Evolutionary conservation across 768 basidiomycete genomes (phyloP).

Genomic region (Agrocybe praecox): DNA sequence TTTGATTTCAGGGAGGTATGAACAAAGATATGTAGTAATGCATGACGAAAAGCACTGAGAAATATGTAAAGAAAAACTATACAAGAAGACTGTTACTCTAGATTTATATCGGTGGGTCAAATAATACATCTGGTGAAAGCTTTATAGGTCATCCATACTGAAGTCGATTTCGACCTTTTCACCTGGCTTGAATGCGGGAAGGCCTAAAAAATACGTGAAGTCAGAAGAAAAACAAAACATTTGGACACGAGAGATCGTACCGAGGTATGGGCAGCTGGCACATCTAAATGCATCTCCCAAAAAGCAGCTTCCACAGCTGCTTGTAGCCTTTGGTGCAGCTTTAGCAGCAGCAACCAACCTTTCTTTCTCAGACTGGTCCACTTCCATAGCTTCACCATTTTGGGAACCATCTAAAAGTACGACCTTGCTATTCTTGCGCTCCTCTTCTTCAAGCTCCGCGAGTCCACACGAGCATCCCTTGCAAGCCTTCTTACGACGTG

Average conservation of each 20-base stretch:
- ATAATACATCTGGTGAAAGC: background rate
- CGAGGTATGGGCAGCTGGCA: conserved; percentile 92
- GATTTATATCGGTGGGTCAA: background rate
- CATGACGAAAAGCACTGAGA: background rate
- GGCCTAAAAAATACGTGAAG: conserved; percentile 50
- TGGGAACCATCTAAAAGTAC: conserved; percentile 70
- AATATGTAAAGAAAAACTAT: background rate
- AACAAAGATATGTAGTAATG: background rate
- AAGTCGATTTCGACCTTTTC: conserved; percentile 95
- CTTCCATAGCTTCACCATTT: conserved; percentile 59
- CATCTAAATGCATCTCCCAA: conserved; percentile 98
- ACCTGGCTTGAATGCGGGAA: conserved; percentile 97
- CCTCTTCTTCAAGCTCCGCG: conserved; percentile 89
- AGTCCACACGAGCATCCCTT: conserved; percentile 97
- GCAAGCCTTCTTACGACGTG: conserved; percentile 89
- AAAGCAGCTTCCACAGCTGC: conserved; percentile 97
- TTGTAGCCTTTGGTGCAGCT: conserved; percentile 84
- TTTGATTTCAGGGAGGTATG: background rate
- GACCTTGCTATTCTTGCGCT: conserved; percentile 59
- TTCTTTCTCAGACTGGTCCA: conserved; percentile 62
- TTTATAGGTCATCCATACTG: conserved; percentile 84
- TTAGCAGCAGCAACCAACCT: conserved; percentile 66
- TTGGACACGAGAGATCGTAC: conserved; percentile 51
- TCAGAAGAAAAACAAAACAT: conserved; percentile 7
- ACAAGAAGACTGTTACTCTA: conserved; percentile 1